Evolutionary conservation across 805 yeast species (phyloP), one percentile per base, ranked within the genome.

Genomic region (Hanseniaspora hatyaiensis): DNA sequence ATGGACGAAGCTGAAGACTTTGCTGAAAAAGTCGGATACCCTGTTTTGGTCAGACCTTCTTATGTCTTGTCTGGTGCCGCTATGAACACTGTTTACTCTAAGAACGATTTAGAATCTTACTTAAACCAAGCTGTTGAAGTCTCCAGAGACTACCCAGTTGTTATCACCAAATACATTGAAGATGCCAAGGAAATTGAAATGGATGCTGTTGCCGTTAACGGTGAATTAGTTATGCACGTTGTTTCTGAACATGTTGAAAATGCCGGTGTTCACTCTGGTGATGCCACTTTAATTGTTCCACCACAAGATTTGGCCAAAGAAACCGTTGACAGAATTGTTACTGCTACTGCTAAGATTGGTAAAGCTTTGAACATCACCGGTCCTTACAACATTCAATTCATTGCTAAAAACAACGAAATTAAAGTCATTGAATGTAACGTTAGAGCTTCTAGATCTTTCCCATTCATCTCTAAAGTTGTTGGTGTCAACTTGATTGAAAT

Each of bases 261-360:
- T 60, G 98, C 98, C 8, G 98, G 98, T 73, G 82, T 92, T 51
- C 98, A 89, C 70, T 88, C 96, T 44, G 98, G 98, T 66, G 98
- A 89, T 68, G 98, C 98, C 47, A 87, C 97, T 26, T 76, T 89
- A 60, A 79, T 89, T 43, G 73, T 92, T 51, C 98, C 98, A 51
- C 97, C 98, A 23, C 94, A 81, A 65, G 69, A 72, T 51, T 71
- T 92, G 52, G 77, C 79, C 38, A 78, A 79, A 40, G 71, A 67
- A 15, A 72, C 79, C 45, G 71, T 88, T 74, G 67, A 58, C 22
- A 76, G 96, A 61, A 72, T 89, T 57, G 85, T 84, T 67, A 86
- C 73, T 42, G 87, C 87, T 58, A 88, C 97, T 50, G 89, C 81
- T 59, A 88, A 86, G 70, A 95, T 89, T 60, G 97, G 95, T 31